These are phyloP conservation scores for Leishmania tropica DNA, from an alignment of 208 protist genomes.

Conservation along the genomic window DNA sequence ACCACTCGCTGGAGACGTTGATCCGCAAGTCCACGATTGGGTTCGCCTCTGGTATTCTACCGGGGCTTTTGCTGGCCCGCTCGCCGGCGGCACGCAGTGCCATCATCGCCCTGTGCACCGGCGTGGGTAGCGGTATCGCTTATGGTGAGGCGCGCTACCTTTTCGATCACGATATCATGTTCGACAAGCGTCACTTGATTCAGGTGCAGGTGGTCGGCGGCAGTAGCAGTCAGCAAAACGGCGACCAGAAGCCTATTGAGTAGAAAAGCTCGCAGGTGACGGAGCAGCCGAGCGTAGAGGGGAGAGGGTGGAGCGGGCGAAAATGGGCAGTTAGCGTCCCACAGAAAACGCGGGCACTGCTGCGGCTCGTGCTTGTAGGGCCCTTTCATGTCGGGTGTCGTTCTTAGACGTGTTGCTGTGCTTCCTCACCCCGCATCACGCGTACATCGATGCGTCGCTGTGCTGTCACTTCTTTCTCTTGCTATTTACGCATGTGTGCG, in stretches of 20 bases:
- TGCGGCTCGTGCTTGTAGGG: not conserved
- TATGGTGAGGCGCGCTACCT: constrained; percentile 89
- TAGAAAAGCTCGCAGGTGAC: not conserved
- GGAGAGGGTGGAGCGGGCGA: not conserved
- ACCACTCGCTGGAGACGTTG: constrained; percentile 85
- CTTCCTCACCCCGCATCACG: not conserved
- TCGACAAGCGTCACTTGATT: constrained; percentile 85
- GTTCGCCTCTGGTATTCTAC: constrained; percentile 69
- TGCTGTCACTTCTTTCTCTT: not conserved
- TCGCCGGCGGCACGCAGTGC: constrained; percentile 56
- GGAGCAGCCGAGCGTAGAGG: not conserved
- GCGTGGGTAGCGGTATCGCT: constrained; percentile 80
- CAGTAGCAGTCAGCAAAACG: not conserved
- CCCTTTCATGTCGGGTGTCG: not conserved
- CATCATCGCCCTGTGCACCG: constrained; percentile 70
- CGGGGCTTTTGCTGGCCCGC: constrained; percentile 76
- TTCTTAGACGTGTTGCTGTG: not conserved
- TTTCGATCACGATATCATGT: constrained; percentile 88
- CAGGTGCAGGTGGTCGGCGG: constrained; percentile 34
- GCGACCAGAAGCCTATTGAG: constrained; percentile 17
- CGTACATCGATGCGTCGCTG: not conserved
- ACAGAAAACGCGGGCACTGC: not conserved
- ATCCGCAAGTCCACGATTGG: constrained; percentile 88
- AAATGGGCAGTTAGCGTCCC: not conserved
- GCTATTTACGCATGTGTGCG: not conserved